These are phyloP conservation scores for Epichloe glyceriae DNA, from an alignment of 2,329 filamentous ascomycete species.

Conservation along the genomic window DNA sequence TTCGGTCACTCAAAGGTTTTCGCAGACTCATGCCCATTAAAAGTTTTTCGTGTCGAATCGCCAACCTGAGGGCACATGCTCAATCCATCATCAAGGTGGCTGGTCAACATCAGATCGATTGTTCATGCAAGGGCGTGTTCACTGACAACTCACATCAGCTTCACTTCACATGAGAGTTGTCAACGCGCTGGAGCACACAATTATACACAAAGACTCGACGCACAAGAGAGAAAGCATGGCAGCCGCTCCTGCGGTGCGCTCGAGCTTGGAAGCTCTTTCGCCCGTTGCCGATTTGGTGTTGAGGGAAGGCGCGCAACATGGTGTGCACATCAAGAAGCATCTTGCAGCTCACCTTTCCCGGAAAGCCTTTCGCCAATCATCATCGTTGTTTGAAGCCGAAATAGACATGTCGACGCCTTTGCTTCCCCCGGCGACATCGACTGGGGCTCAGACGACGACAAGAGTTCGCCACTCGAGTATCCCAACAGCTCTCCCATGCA, in stretches of 20 bases:
- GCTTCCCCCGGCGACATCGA: conserved; percentile 6
- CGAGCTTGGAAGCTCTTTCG: not conserved
- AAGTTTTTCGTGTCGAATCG: no score
- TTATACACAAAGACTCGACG: not conserved
- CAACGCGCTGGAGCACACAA: no score
- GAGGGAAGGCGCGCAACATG: not conserved
- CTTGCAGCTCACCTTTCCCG: not conserved
- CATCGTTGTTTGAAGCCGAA: not conserved
- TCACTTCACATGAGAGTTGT: not conserved
- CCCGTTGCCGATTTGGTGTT: not conserved
- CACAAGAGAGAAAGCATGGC: not conserved
- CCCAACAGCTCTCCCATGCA: not conserved
- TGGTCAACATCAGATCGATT: not conserved
- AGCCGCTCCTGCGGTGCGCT: not conserved
- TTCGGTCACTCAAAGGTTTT: no score
- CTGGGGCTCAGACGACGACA: conserved; percentile 5
- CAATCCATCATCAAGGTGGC: no score
- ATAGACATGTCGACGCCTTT: not conserved
- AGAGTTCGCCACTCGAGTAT: not conserved
- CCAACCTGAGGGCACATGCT: no score
- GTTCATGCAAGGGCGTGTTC: not conserved
- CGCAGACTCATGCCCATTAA: no score
- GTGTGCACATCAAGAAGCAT: not conserved
- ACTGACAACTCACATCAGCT: not conserved
- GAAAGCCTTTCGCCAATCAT: not conserved